These are phyloP conservation scores for Synchytrium microbalum DNA, from an alignment of 371 early-diverging fungal genomes.

Conservation along the genomic window DNA sequence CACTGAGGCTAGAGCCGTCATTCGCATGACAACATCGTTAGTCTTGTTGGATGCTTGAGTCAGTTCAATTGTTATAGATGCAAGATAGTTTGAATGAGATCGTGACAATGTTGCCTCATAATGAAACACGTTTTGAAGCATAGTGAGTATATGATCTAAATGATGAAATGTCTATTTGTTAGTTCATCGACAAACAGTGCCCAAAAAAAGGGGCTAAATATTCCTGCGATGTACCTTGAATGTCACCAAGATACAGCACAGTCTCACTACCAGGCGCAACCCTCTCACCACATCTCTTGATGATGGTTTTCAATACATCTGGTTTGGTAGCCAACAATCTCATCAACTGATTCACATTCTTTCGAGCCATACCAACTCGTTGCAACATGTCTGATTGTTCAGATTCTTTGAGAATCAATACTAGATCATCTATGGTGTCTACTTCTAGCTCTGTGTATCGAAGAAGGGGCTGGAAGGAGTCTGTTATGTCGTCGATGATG, in stretches of 20 bases:
- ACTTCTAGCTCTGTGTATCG: conserved; percentile 79
- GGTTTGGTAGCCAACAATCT: conserved; percentile 68
- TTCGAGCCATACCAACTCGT: conserved; percentile 75
- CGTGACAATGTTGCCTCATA: conserved; percentile 86
- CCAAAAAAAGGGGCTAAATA: not conserved
- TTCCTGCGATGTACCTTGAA: conserved; percentile 50
- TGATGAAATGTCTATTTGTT: not conserved
- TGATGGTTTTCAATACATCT: conserved; percentile 70
- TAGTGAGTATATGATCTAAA: conserved; percentile 85
- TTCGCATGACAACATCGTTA: conserved; percentile 78
- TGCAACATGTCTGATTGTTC: conserved; percentile 77
- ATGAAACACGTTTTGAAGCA: conserved; percentile 79
- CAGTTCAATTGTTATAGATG: conserved; percentile 92
- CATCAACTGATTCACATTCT: conserved; percentile 64
- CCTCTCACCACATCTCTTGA: conserved; percentile 59
- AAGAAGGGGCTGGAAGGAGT: conserved; percentile 72
- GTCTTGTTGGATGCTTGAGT: conserved; percentile 88
- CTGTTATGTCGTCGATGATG: conserved; percentile 75
- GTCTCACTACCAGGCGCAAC: conserved; percentile 50
- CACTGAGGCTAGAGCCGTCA: conserved; percentile 88
- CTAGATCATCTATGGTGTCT: conserved; percentile 83
- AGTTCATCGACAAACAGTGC: not conserved
- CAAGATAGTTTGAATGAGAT: conserved; percentile 91
- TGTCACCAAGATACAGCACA: conserved; percentile 80
- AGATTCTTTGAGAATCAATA: conserved; percentile 77